These are phyloP conservation scores for Penicillium sp. DNA, from an alignment of 2,329 filamentous ascomycete genomes.

Conservation along the genomic window DNA sequence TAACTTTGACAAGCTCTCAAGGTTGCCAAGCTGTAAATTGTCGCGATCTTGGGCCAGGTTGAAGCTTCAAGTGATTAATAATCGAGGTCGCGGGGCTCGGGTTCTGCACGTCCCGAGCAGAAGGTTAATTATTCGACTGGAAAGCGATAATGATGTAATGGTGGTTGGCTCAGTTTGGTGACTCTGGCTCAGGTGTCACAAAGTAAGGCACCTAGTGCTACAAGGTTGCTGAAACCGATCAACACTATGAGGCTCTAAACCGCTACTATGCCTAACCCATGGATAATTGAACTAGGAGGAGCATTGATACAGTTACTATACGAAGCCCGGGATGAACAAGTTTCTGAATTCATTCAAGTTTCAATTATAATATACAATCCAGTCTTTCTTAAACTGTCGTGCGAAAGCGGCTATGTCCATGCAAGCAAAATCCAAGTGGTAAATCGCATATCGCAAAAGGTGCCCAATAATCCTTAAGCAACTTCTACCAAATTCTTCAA, in stretches of 20 bases:
- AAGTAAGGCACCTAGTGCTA: too few species aligned
- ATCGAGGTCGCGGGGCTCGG: neutral
- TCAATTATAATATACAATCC: slow-evolving; percentile 12
- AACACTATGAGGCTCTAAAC: too few species aligned
- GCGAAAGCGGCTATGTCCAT: slow-evolving; percentile 1
- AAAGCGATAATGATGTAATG: neutral
- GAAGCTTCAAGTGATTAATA: neutral
- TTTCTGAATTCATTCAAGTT: neutral
- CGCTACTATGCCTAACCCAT: neutral
- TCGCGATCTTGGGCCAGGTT: neutral
- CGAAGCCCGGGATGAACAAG: neutral
- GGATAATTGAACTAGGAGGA: neutral
- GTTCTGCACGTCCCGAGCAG: neutral
- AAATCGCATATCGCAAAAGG: neutral
- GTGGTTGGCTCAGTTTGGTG: too few species aligned
- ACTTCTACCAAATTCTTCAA: neutral
- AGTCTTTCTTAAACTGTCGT: slow-evolving; percentile 1
- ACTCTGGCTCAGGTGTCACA: too few species aligned
- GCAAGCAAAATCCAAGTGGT: slow-evolving; percentile 1
- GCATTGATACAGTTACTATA: too few species aligned
- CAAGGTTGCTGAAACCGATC: too few species aligned
- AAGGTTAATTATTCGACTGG: neutral
- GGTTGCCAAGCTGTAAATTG: neutral
- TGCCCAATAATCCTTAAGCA: neutral
- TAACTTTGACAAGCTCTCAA: neutral